Conservation (phyloP, 148 eudicot species). For the Limonium bicolor region DNA sequence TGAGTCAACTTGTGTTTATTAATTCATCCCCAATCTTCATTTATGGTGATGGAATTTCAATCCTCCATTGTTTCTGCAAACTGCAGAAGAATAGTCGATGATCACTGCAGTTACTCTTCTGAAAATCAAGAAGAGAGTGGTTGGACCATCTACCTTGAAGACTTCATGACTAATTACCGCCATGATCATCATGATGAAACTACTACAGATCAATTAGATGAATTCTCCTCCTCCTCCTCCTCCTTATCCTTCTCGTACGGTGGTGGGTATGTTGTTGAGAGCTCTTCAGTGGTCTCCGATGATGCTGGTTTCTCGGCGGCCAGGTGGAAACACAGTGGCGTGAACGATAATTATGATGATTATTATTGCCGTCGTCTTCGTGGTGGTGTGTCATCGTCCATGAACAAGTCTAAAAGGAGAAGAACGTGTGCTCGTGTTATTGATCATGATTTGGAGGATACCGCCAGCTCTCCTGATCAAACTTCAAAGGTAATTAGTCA, state of each 20-base stretch:
- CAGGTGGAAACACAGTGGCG: no score
- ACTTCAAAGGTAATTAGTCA: conserved; percentile 12
- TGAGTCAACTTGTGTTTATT: no score
- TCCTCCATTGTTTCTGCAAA: conserved; percentile 2
- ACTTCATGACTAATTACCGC: no score
- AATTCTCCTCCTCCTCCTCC: not conserved
- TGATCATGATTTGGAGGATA: conserved; percentile 28
- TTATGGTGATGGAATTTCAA: no score
- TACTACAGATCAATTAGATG: no score
- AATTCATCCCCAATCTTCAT: no score
- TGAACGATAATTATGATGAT: not conserved
- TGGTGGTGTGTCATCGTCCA: not conserved
- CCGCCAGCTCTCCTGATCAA: conserved; percentile 19
- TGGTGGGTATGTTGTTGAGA: no score
- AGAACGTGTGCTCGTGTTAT: not conserved
- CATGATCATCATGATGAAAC: no score
- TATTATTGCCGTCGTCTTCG: not conserved
- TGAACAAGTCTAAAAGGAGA: conserved; percentile 5
- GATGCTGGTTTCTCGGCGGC: no score
- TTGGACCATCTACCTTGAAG: conserved; percentile 1
- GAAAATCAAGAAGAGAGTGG: not conserved
- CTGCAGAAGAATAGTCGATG: not conserved
- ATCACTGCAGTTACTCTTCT: not conserved
- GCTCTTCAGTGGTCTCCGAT: not conserved
- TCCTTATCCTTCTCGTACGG: no score